Evolutionary conservation across 257 asterid genomes (phyloP).

Genomic region (Gentiana dahurica): DNA sequence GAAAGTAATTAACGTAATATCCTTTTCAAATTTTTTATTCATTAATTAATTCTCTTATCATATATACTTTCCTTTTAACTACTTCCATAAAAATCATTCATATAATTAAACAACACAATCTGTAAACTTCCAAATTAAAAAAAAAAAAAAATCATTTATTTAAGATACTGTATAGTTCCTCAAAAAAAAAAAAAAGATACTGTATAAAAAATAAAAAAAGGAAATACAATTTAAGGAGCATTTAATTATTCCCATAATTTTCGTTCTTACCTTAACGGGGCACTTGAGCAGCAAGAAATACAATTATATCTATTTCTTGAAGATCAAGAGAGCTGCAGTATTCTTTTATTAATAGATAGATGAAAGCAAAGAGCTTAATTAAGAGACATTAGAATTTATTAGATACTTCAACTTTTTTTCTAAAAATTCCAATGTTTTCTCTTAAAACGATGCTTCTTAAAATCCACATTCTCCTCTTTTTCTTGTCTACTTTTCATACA

Average conservation of each 20-base stretch:
- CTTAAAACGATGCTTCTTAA: constrained; percentile 42
- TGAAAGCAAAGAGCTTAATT: too few relatives aligned
- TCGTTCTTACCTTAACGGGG: too few relatives aligned
- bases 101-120: background rate
- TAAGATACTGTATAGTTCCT: too few relatives aligned
- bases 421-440: constrained; percentile 17
- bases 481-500: constrained; percentile 20
- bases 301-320: too few relatives aligned
- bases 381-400: constrained; percentile 17
- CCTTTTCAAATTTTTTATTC: constrained; percentile 1
- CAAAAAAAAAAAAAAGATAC: too few relatives aligned
- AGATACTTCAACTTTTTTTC: constrained; percentile 25
- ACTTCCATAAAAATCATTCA: constrained; percentile 4
- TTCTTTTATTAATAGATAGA: background rate
- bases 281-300: too few relatives aligned
- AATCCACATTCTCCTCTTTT: constrained; percentile 26
- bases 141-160: too few relatives aligned
- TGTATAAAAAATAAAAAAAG: too few relatives aligned
- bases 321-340: constrained; percentile 8
- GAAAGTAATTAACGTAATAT: constrained; percentile 14
- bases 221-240: too few relatives aligned
- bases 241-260: too few relatives aligned
- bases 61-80: constrained; percentile 1
- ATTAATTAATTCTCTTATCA: background rate
- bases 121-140: too few relatives aligned